Evolutionary conservation across 208 protist genomes (phyloP).

Genomic region (Wallacemonas sp.): DNA sequence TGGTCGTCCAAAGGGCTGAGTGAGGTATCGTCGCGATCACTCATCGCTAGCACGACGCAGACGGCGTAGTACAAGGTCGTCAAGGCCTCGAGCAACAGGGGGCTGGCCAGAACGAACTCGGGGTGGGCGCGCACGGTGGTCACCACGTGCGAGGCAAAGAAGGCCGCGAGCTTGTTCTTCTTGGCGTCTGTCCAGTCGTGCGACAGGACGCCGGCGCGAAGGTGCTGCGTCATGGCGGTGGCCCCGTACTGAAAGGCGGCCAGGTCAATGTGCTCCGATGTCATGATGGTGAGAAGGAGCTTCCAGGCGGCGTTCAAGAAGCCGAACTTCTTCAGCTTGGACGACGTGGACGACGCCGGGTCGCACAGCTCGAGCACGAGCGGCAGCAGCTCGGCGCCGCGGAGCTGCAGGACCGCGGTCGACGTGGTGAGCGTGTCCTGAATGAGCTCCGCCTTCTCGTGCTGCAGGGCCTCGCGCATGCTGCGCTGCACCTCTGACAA

Average conservation of each 20-base stretch:
- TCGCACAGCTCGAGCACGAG: conserved; percentile 48
- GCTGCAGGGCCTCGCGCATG: conserved; percentile 10
- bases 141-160: conserved; percentile 75
- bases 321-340: conserved; percentile 28
- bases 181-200: conserved; percentile 75
- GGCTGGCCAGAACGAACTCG: conserved; percentile 23
- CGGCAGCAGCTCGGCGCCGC: conserved; percentile 40
- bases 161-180: conserved; percentile 52
- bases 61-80: conserved; percentile 47
- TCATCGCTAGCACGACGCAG: conserved; percentile 54
- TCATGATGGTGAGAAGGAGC: conserved; percentile 50
- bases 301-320: conserved; percentile 77
- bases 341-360: conserved; percentile 7
- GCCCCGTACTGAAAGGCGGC: conserved; percentile 31
- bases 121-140: conserved; percentile 58
- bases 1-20: conserved; percentile 40
- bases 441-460: not conserved
- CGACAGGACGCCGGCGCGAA: conserved; percentile 57
- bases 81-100: conserved; percentile 28
- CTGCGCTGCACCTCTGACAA: conserved; percentile 8
- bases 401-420: not conserved
- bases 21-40: conserved; percentile 28
- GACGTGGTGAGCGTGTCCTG: conserved; percentile 1
- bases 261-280: conserved; percentile 24
- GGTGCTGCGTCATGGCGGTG: conserved; percentile 61